Evolutionary conservation across 768 basidiomycete species (phyloP), one percentile per base, ranked within the genome.

Genomic region (Tulasnella sp.): DNA sequence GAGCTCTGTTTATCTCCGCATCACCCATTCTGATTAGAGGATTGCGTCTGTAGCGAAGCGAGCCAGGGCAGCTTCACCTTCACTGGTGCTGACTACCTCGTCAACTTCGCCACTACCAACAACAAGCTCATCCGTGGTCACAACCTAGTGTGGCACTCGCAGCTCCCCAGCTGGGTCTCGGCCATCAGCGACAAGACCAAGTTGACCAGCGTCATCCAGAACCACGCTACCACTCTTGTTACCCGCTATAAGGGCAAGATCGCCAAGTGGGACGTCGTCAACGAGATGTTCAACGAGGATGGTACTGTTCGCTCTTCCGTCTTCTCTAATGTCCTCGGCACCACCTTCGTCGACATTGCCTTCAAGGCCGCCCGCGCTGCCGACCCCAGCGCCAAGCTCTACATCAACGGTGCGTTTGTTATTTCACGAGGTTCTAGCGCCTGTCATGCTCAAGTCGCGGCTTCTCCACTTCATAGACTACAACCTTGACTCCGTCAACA

Each of bases 281-380:
- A 77, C 75, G 83, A 79, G 29, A 63, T 83, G 69, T 80, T 86
- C 77, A 85, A 85, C 77, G 85, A 86, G n/a, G 82, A 85, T 75
- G 84, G 85, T 62, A 80, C 80, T 67, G 75, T 85, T 66, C 81
- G 83, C 36, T 81, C 80, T 36, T 83, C 82, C 72, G 83, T 85
- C 22, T 69, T 69, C 67, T 42, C n/a, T 67, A 83, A 83, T 69
- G 83, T 85, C 59, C 79, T 86, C 22, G 84, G 85, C 72, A 71
- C 83, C 78, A 8, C 69, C 63, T 86, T 85, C 77, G 82, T 87
- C 76, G 80, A 80, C 36, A 83, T 85, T 73, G 85, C 86, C 22
- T 86, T 85, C 81, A 75, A 81, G 74, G 82, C 84, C 34, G 86
- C 86, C 6, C 79, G 84, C n/a, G 79, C 81, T 42, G 83, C 84